Evolutionary conservation across 176 grass and related monocot species (phyloP).

Genomic region (Puya raimondii): DNA sequence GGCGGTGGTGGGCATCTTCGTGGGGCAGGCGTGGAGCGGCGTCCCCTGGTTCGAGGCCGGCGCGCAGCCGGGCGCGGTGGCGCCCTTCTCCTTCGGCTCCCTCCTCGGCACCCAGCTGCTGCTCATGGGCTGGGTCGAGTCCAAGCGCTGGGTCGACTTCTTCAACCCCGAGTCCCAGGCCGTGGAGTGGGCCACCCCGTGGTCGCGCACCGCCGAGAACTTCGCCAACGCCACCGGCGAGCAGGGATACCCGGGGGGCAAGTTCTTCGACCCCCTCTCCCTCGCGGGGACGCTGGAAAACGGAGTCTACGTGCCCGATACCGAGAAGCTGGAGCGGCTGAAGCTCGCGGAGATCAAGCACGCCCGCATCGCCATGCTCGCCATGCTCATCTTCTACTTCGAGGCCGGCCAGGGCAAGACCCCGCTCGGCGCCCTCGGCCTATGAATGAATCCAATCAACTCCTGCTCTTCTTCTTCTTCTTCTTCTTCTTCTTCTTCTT

Average conservation of each 20-base stretch:
- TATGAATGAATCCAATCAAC: slow-evolving; percentile 44
- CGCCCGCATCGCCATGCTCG: slow-evolving; percentile 75
- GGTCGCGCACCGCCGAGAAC: slow-evolving; percentile 89
- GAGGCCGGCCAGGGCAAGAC: slow-evolving; percentile 97
- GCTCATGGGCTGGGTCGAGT: slow-evolving; percentile 98
- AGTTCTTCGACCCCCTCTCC: slow-evolving; percentile 94
- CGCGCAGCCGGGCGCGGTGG: slow-evolving; percentile 67
- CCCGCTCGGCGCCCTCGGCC: slow-evolving; percentile 72
- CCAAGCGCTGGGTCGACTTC: slow-evolving; percentile 99
- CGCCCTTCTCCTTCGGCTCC: slow-evolving; percentile 92
- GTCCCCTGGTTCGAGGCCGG: slow-evolving; percentile 94
- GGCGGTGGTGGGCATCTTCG: slow-evolving; percentile 82
- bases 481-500: no score
- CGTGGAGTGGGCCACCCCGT: slow-evolving; percentile 88
- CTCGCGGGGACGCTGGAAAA: slow-evolving; percentile 48
- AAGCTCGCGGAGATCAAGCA: slow-evolving; percentile 99
- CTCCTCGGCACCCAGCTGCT: slow-evolving; percentile 88
- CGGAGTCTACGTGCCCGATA: slow-evolving; percentile 66
- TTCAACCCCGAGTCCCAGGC: slow-evolving; percentile 96
- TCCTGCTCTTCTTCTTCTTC: slow-evolving; percentile 1
- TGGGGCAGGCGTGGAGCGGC: slow-evolving; percentile 94
- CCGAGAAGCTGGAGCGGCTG: slow-evolving; percentile 80
- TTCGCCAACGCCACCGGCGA: slow-evolving; percentile 89
- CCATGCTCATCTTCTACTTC: slow-evolving; percentile 99
- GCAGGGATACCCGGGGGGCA: slow-evolving; percentile 86